A percentile compares a stretch with the other conserved stretches of the same genome.
phyloP scores from a whole-genome alignment of 768 basidiomycete genomes.

The Lactarius hengduanensis region DNA sequence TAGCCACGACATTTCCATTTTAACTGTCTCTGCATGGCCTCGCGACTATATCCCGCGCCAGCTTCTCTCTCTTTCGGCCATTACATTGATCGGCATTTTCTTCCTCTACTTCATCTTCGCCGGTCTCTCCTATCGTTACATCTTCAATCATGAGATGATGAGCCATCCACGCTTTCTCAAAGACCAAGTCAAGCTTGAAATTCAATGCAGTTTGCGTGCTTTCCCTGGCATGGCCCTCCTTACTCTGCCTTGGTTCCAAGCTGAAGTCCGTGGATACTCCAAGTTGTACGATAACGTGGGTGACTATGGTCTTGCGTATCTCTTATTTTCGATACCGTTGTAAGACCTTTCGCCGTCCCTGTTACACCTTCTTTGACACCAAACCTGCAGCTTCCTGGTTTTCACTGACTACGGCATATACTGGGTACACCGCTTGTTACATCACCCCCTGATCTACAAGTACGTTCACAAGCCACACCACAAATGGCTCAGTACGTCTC shows the following conservation, averaged over 20 bases:
- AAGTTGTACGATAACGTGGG: constrained; percentile 73
- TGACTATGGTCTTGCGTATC: constrained; percentile 76
- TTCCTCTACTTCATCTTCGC: constrained; percentile 88
- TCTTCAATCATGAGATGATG: constrained; percentile 97
- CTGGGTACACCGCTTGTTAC: constrained; percentile 92
- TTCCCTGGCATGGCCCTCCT: constrained; percentile 82
- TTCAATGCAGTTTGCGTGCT: constrained; percentile 64
- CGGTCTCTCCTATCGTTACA: constrained; percentile 72
- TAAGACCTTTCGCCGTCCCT: constrained; percentile 38
- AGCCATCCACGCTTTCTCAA: constrained; percentile 90
- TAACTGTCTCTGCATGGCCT: constrained; percentile 70
- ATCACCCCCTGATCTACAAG: constrained; percentile 86
- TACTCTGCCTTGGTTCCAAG: constrained; percentile 93
- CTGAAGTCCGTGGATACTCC: constrained; percentile 84
- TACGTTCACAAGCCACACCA: constrained; percentile 96
- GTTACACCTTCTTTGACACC: constrained; percentile 10
- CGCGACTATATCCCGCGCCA: constrained; percentile 82
- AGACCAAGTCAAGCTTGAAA: constrained; percentile 83
- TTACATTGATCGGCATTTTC: constrained; percentile 82
- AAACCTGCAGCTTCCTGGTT: constrained; percentile 58
- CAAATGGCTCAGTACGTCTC: constrained; percentile 88
- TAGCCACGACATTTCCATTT: constrained; percentile 30
- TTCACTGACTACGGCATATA: constrained; percentile 95
- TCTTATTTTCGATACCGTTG: constrained; percentile 67
- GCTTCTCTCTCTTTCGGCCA: constrained; percentile 59